phyloP scores from a whole-genome alignment of 1,284 basidiomycete species.

The Sparassis latifolia region DNA sequence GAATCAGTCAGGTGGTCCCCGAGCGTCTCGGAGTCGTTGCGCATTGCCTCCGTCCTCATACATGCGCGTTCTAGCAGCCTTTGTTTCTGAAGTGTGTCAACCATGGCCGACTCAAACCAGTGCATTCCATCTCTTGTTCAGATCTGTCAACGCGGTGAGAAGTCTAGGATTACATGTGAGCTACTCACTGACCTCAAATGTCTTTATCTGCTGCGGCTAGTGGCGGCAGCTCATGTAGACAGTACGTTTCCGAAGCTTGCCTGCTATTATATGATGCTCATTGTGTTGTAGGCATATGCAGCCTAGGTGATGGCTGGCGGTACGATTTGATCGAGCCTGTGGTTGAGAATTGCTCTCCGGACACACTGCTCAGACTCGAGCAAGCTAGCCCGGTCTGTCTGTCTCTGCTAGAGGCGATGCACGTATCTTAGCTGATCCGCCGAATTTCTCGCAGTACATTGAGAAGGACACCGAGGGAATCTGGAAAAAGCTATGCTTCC shows the following conservation, averaged over 20 bases:
- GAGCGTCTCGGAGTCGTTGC: no score
- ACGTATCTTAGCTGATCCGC: constrained; percentile 2
- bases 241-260: constrained; percentile 27
- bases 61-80: no score
- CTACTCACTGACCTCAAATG: constrained; percentile 3
- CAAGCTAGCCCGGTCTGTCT: constrained; percentile 57
- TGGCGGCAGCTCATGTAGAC: constrained; percentile 49
- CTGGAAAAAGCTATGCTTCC: constrained; percentile 61
- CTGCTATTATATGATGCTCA: neutral
- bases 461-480: constrained; percentile 55
- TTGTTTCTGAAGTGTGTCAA: no score
- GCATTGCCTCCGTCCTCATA: no score
- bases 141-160: constrained; percentile 36
- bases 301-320: constrained; percentile 40
- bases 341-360: constrained; percentile 61
- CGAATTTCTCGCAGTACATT: constrained; percentile 39
- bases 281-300: constrained; percentile 16
- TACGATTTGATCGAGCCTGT: constrained; percentile 64
- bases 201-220: constrained; percentile 26
- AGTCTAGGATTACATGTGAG: constrained; percentile 4
- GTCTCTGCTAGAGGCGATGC: neutral
- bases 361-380: constrained; percentile 63
- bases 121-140: constrained; percentile 35
- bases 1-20: no score
- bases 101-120: no score